Base-by-base conservation (phyloP, 139 green algal genomes). In the Pleodorina starrii region DNA sequence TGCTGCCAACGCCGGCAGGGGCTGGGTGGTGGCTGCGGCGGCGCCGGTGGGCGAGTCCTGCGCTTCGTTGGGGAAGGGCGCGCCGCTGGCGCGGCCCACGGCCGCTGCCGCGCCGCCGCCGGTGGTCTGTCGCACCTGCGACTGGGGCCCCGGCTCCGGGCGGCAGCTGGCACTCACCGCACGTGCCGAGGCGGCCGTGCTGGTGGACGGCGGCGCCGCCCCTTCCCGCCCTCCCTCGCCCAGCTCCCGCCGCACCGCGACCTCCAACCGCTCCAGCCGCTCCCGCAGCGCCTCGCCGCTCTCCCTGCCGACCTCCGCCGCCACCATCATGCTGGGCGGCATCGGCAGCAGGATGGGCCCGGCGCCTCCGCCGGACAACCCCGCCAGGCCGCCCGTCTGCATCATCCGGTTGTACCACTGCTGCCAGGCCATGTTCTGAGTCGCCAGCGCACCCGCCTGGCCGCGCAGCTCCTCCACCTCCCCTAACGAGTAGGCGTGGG, bases 71-170 rank as follows among this genome's bases (percentile, higher is more conserved):
- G 69, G 29, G n/a, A n/a, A n/a, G n/a, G n/a, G n/a, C n/a, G n/a
- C n/a, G 72, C 21, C 46, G 72, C 72, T 84, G n/a, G 78, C 78
- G 35, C 78, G 78, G 19, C 51, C 51, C 36, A 46, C 76, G 57
- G 54, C n/a, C 9, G 54, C n/a, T n/a, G n/a, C n/a, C n/a, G n/a
- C n/a, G n/a, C n/a, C n/a, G n/a, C n/a, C n/a, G 78, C 36, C 27
- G 54, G 5, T 48, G 76, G 46, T 29, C 32, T 71, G 51, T 51
- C 50, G 19, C 23, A 74, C 27, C 78, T 85, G 78, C 44, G 44
- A 54, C 43, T 48, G 27, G 36, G 78, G 78, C 36, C 78, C 36
- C 5, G 78, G 78, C 54, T 85, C 78, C 11, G 78, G 78, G 6
- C 40, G 51, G 54, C 54, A 85, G 54, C 78, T 85, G 35, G 78